Conservation (phyloP, 2,329 filamentous ascomycete species). For the Aspergillus luchuensis region DNA sequence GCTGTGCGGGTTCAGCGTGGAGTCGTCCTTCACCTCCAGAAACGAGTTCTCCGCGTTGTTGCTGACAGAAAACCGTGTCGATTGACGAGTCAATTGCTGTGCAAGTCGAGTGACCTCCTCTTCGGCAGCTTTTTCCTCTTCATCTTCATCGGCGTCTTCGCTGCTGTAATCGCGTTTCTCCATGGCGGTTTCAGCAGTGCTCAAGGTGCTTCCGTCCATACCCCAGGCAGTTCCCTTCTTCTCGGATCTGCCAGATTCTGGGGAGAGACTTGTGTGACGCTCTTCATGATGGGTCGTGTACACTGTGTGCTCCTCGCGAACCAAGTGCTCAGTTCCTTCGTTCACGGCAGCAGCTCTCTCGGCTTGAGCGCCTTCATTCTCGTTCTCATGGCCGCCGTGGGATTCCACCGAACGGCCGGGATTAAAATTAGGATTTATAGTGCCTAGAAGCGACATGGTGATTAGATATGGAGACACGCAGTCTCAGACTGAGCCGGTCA, state of each 20-base stretch:
- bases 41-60: constrained; percentile 39
- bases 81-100: constrained; percentile 39
- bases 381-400: constrained; percentile 15
- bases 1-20: constrained; percentile 48
- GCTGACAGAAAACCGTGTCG: constrained; percentile 31
- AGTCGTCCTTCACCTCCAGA: constrained; percentile 35
- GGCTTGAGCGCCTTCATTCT: constrained; percentile 12
- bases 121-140: constrained; percentile 30
- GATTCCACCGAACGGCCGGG: constrained; percentile 20
- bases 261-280: neutral
- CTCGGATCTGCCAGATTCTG: neutral
- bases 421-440: constrained; percentile 33
- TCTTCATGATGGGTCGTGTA: constrained; percentile 17
- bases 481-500: constrained; percentile 15
- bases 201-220: constrained; percentile 26
- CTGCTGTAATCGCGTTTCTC: constrained; percentile 23
- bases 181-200: constrained; percentile 31
- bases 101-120: constrained; percentile 38
- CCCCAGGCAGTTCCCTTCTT: neutral
- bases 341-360: constrained; percentile 6
- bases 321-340: constrained; percentile 2
- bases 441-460: constrained; percentile 40
- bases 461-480: constrained; percentile 16
- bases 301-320: neutral
- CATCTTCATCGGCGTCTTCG: constrained; percentile 26